phyloP scores from a whole-genome alignment of 225 moss, liverwort and hornwort genomes.

The Thuidium tamariscinum region DNA sequence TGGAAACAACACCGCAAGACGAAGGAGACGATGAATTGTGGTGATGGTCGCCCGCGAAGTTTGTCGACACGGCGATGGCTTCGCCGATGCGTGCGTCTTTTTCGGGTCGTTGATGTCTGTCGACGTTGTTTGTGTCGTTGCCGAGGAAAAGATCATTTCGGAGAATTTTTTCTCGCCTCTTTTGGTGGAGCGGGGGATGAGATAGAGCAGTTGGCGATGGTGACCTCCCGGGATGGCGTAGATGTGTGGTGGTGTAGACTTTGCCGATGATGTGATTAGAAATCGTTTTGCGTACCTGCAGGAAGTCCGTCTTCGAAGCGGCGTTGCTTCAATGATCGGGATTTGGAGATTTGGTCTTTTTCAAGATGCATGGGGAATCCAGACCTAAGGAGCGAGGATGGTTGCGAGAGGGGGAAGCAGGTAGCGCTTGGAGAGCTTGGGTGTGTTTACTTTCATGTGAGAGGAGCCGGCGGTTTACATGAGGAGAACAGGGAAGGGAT shows the following conservation, averaged over 20 bases:
- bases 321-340: background rate
- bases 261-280: background rate
- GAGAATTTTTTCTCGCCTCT: background rate
- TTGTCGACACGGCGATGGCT: background rate
- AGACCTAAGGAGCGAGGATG: constrained; percentile 8
- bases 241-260: background rate
- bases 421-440: background rate
- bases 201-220: background rate
- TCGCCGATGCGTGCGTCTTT: background rate
- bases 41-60: background rate
- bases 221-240: background rate
- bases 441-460: background rate
- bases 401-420: background rate
- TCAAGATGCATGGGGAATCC: constrained; percentile 1
- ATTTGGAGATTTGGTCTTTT: background rate
- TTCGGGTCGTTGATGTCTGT: background rate
- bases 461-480: background rate
- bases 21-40: background rate
- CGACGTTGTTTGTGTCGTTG: background rate
- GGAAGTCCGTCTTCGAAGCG: background rate
- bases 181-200: background rate
- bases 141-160: background rate
- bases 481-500: constrained; percentile 17
- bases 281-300: background rate
- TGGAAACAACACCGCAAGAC: background rate